Evolutionary conservation across 352 stramenopile species (phyloP).

Genomic region (Thalassiosira mediterranea): DNA sequence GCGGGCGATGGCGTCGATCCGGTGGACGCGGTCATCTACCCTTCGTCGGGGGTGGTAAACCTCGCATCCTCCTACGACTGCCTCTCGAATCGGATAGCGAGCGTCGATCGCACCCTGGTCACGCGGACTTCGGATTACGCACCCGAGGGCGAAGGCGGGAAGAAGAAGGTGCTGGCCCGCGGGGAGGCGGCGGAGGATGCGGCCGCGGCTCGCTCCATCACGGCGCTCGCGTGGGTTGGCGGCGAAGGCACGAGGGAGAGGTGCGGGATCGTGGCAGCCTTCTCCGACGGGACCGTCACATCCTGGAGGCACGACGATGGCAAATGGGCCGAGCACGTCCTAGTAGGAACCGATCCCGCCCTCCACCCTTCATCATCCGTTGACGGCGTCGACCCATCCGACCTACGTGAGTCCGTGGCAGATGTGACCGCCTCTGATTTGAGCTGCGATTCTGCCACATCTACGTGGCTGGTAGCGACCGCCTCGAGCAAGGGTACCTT

Average conservation of each 20-base stretch:
- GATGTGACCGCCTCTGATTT: conserved; percentile 59
- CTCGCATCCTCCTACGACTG: conserved; percentile 30
- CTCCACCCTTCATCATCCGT: neutral
- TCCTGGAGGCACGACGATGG: conserved; percentile 42
- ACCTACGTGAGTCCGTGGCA: conserved; percentile 52
- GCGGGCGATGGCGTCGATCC: neutral
- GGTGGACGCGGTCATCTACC: conserved; percentile 51
- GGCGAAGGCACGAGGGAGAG: neutral
- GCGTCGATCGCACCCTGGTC: conserved; percentile 24
- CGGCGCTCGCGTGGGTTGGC: conserved; percentile 20
- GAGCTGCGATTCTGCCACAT: neutral
- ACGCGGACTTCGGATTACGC: conserved; percentile 18
- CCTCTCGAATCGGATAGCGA: conserved; percentile 5
- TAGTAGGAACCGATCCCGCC: conserved; percentile 28
- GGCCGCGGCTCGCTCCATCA: conserved; percentile 12
- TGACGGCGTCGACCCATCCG: neutral
- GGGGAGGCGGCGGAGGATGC: conserved; percentile 34
- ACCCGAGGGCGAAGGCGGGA: neutral
- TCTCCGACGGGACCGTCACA: conserved; percentile 75
- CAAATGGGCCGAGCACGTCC: conserved; percentile 56
- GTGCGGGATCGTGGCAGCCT: conserved; percentile 43
- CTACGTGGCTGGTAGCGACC: conserved; percentile 23
- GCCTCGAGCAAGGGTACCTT: conserved; percentile 36
- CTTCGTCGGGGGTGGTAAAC: conserved; percentile 69
- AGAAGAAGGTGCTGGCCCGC: conserved; percentile 29